Base-by-base conservation (phyloP, 108 stramenopile species). In the Pseudonitzschia delicatissima region DNA sequence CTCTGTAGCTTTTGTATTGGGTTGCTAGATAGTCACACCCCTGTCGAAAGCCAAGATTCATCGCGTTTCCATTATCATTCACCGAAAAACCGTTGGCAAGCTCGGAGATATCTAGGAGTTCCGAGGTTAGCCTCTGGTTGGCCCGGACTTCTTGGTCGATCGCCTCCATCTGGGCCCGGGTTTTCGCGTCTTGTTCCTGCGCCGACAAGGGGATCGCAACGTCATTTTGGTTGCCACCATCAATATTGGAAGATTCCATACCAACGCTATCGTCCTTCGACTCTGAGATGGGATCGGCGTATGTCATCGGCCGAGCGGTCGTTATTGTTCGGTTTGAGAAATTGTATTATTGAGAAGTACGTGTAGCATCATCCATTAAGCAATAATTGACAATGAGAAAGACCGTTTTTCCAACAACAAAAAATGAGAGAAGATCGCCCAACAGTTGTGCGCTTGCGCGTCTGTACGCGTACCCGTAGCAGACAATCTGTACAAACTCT, bases 81-180 rank as follows among this genome's bases (percentile, higher is more conserved):
- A 11, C 37, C 3, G 44, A 36, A 57, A 72, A 77, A 35, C 67
- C 69, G 21, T 80, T 49, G n/a, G 69, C 28, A 17, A 91, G 63
- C 23, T 61, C 62, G 5, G 45, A 31, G 31, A 91, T 73, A 26
- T 71, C 71, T 0, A 71, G 42, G n/a, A 68, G 58, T 8, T 64
- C 64, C 13, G 90, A 88, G 5, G 90, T 88, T 20, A 91, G 60
- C 27, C 83, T 83, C 66, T 88, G 87, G 5, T 48, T 77, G 13
- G 76, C 72, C 65, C 80, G 74, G 67, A 87, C 83, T 68, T 88
- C 83, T 9, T 67, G 25, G 66, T 84, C 81, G 53, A 91, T 91
- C 12, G 73, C 74, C n/a, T 78, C 72, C 40, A 91, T 57, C 50
- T 87, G 90, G n/a, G 79, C 77, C 37, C 76, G 71, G 8, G 82